Evolutionary conservation across 345 rosid genomes (phyloP).

Genomic region (Sonneratia alba): DNA sequence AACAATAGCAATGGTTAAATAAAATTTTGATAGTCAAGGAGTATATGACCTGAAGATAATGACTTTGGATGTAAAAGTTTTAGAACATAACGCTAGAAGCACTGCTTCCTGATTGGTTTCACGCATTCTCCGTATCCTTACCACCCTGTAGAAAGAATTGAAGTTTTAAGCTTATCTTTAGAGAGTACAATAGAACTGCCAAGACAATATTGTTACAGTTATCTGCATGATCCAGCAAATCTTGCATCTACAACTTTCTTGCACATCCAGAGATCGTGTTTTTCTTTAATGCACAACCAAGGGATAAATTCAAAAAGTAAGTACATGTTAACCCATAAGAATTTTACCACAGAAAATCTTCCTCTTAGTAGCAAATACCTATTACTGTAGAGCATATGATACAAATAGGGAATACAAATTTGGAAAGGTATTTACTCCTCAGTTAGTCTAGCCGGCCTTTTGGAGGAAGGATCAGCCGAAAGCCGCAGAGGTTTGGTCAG

Average conservation of each 20-base stretch:
- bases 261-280: not conserved
- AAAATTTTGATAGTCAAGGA: not conserved
- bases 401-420: not conserved
- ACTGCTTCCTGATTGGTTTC: constrained; percentile 90
- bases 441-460: constrained; percentile 73
- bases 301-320: not conserved
- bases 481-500: constrained; percentile 89
- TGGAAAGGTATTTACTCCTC: constrained; percentile 53
- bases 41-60: constrained; percentile 71
- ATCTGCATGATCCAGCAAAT: not conserved
- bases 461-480: constrained; percentile 92
- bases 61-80: constrained; percentile 74
- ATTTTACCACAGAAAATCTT: not conserved
- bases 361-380: not conserved
- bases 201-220: not conserved
- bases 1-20: constrained; percentile 3
- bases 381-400: not conserved
- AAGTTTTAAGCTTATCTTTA: constrained; percentile 1
- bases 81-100: constrained; percentile 84
- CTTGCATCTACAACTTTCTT: not conserved
- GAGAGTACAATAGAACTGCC: not conserved
- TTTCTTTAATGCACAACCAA: not conserved
- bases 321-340: not conserved
- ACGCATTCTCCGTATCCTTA: constrained; percentile 83
- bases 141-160: constrained; percentile 47